Evolutionary conservation across 768 basidiomycete species (phyloP), one percentile per base, ranked within the genome.

Genomic region (Auricularia sp.): DNA sequence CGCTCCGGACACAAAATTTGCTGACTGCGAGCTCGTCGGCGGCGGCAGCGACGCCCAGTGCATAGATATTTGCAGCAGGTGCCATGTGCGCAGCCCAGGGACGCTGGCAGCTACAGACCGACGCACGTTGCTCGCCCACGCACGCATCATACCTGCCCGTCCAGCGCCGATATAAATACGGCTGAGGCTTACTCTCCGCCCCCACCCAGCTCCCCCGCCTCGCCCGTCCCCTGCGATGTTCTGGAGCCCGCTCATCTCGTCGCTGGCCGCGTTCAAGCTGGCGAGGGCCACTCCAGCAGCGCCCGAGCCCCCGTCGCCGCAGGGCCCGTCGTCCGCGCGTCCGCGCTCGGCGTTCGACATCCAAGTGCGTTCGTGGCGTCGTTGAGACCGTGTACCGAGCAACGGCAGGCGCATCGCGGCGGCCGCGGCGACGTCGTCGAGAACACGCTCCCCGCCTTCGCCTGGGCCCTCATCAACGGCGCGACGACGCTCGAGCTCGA

Each of bases 401-500:
- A 7, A 8, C 14, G 18, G 11, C 21, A 90, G 88, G 88, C 83
- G 18, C 89, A 90, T 73, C 83, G 89, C 62, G 90, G 90, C 37
- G 85, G 87, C 67, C 81, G 90, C 72, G 90, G 90, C 18, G 85
- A 88, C 71, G 82, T 84, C 3, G 79, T 87, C 37, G 90, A 92
- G 76, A 91, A 81, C 70, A 86, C 83, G 13, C 76, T 92, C 34
- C 86, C 86, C 1, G 81, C 84, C 66, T 92, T 92, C 74, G 90
- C 90, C 65, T 89, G 88, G 89, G 90, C 83, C 24, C 78, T 92
- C 65, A 81, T 92, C 61, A 83, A 88, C 68, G 90, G 89, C 33
- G 85, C 85, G 33, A 87, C 86, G 1, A 89, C 88, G 0, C 79
- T 93, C 13, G 90, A 92, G 74, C 73, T 92, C 67, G 90, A 92